Percentiles rank a stretch among this genome's conserved stretches.
Evolutionary conservation across 257 asterid species (phyloP).

Genomic region (Scutellaria baicalensis): DNA sequence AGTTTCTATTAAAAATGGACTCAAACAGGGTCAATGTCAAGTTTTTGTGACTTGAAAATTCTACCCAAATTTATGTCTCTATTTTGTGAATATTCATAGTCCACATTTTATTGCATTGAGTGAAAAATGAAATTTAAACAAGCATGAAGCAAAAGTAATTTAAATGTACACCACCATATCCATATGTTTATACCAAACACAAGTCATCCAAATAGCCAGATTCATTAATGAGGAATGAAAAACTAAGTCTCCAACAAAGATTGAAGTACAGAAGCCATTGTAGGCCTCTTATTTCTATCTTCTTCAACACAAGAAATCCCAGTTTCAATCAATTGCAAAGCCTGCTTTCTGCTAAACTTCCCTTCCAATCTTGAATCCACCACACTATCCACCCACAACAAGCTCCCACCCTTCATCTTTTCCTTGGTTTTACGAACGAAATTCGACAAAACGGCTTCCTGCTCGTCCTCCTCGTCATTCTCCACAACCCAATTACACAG

Average conservation of each 20-base stretch:
- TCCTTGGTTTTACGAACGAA: conserved; percentile 21
- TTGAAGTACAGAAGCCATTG: conserved; percentile 64
- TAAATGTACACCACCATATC: too few relatives aligned
- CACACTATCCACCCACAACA: conserved; percentile 37
- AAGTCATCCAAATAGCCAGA: too few relatives aligned
- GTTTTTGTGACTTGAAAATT: too few relatives aligned
- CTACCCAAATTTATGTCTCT: too few relatives aligned
- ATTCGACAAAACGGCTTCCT: conserved; percentile 24
- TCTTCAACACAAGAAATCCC: conserved; percentile 57
- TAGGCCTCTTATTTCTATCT: conserved; percentile 56
- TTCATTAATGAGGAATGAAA: too few relatives aligned
- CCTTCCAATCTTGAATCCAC: conserved; percentile 63
- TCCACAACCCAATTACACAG: conserved; percentile 40
- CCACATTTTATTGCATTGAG: too few relatives aligned
- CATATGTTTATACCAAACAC: too few relatives aligned
- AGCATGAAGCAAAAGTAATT: too few relatives aligned
- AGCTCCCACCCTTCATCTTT: conserved; percentile 15
- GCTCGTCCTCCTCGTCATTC: conserved; percentile 6
- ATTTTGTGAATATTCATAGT: too few relatives aligned
- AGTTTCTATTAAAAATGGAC: too few relatives aligned
- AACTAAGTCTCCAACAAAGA: conserved; percentile 31
- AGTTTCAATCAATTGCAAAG: conserved; percentile 25
- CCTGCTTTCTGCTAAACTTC: conserved; percentile 39
- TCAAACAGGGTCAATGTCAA: too few relatives aligned
- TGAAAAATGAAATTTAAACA: too few relatives aligned